Evolutionary conservation across 202 grass and related monocot species (phyloP).

Genomic region (Cymbopogon flexuosus): DNA sequence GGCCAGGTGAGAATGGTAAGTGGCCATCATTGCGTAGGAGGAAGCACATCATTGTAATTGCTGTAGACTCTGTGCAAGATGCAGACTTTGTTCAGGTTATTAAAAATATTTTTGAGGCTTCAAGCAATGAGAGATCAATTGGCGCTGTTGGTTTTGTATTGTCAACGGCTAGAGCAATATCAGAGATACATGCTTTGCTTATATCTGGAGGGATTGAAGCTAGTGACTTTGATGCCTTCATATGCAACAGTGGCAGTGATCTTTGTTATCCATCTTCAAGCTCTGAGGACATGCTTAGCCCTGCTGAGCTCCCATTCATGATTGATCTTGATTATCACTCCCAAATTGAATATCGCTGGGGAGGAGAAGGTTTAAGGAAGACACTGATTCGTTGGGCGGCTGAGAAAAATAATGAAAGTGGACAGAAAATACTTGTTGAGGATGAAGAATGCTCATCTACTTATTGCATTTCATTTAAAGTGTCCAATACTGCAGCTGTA

Average conservation of each 20-base stretch:
- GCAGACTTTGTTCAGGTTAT: constrained; percentile 50
- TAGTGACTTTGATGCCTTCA: constrained; percentile 73
- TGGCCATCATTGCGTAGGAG: constrained; percentile 55
- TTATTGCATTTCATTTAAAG: constrained; percentile 62
- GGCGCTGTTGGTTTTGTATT: constrained; percentile 52
- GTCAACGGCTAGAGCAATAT: constrained; percentile 55
- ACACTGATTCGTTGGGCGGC: constrained; percentile 48
- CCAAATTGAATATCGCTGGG: constrained; percentile 82
- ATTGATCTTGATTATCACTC: constrained; percentile 65
- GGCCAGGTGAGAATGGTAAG: constrained; percentile 43
- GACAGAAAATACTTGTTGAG: constrained; percentile 42
- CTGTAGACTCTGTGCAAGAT: constrained; percentile 60
- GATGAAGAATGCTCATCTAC: constrained; percentile 46
- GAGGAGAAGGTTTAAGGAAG: constrained; percentile 60
- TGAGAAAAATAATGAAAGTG: constrained; percentile 44
- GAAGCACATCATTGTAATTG: constrained; percentile 61
- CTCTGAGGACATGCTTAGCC: constrained; percentile 51
- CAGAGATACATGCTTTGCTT: constrained; percentile 46
- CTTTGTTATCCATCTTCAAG: constrained; percentile 60
- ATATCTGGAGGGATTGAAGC: constrained; percentile 44
- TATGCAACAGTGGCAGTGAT: constrained; percentile 76
- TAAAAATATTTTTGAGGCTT: constrained; percentile 56
- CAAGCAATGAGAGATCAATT: constrained; percentile 21
- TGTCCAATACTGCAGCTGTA: constrained; percentile 51
- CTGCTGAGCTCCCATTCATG: constrained; percentile 44